Conservation (phyloP, 108 stramenopile species). For the Heterococcus sp. region DNA sequence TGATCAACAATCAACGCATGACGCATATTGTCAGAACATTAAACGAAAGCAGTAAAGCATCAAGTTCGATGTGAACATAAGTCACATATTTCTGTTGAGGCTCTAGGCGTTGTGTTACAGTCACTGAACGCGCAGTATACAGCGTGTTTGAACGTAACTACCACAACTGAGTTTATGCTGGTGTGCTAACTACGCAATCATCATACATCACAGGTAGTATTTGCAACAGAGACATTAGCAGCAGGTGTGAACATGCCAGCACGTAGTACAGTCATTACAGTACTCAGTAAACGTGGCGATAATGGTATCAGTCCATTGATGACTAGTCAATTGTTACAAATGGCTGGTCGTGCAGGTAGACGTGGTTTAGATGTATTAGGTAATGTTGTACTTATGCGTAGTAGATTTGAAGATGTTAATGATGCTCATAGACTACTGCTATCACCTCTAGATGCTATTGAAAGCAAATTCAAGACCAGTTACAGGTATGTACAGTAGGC, state of each 20-base stretch:
- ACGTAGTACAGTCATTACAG: slow-evolving; percentile 77
- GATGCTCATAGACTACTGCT: slow-evolving; percentile 44
- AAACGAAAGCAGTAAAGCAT: too few species aligned
- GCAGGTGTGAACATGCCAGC: slow-evolving; percentile 88
- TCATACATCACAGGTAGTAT: slow-evolving; percentile 56
- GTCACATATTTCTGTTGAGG: too few species aligned
- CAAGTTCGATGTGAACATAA: too few species aligned
- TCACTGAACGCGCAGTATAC: too few species aligned
- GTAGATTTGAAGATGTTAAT: slow-evolving; percentile 27
- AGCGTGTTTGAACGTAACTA: too few species aligned
- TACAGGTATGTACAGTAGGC: not conserved
- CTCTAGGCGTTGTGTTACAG: too few species aligned
- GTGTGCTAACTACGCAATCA: not conserved
- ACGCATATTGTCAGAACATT: not conserved
- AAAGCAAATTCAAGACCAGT: slow-evolving; percentile 17
- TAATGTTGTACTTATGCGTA: slow-evolving; percentile 43
- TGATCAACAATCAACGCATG: not conserved
- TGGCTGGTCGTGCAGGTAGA: slow-evolving; percentile 44
- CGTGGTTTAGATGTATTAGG: slow-evolving; percentile 37
- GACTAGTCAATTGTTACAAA: slow-evolving; percentile 41
- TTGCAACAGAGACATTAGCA: slow-evolving; percentile 89
- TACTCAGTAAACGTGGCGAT: slow-evolving; percentile 69
- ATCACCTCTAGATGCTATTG: slow-evolving; percentile 28
- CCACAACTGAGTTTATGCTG: not conserved
- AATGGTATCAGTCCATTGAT: slow-evolving; percentile 29